phyloP scores from a whole-genome alignment of 495 filamentous ascomycete species.

The Xylaria sp. region DNA sequence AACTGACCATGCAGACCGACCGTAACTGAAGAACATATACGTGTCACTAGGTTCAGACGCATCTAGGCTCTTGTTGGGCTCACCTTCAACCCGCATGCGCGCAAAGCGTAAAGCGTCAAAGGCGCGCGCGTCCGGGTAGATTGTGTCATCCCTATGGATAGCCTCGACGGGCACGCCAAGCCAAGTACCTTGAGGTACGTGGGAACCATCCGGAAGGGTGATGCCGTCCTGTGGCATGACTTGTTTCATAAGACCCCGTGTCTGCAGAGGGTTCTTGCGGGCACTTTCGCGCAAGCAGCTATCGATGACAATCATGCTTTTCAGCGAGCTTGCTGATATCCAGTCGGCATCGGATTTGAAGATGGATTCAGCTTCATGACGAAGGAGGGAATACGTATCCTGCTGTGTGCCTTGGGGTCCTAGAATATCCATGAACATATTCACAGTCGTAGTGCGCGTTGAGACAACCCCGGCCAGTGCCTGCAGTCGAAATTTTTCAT shows the following conservation, averaged over 20 bases:
- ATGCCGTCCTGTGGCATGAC: constrained; percentile 31
- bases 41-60: constrained; percentile 26
- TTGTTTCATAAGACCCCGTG: constrained; percentile 21
- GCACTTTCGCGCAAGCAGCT: constrained; percentile 18
- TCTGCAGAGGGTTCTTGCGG: constrained; percentile 15
- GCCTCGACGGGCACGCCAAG: constrained; percentile 26
- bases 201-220: constrained; percentile 31
- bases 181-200: constrained; percentile 34
- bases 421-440: constrained; percentile 9
- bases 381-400: not conserved
- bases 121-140: constrained; percentile 31
- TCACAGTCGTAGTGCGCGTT: not conserved
- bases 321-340: constrained; percentile 5
- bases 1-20: constrained; percentile 32
- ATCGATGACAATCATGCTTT: constrained; percentile 15
- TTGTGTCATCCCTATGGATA: constrained; percentile 34
- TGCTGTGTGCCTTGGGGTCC: constrained; percentile 6
- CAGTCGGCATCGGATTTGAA: constrained; percentile 18
- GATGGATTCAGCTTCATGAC: constrained; percentile 8
- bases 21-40: constrained; percentile 33
- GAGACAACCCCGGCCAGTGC: constrained; percentile 11
- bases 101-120: constrained; percentile 34
- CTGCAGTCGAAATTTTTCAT: not conserved
- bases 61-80: constrained; percentile 19
- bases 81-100: constrained; percentile 15